phyloP scores from a whole-genome alignment of 2,329 filamentous ascomycete genomes.

The Arthrobotrys iridis region DNA sequence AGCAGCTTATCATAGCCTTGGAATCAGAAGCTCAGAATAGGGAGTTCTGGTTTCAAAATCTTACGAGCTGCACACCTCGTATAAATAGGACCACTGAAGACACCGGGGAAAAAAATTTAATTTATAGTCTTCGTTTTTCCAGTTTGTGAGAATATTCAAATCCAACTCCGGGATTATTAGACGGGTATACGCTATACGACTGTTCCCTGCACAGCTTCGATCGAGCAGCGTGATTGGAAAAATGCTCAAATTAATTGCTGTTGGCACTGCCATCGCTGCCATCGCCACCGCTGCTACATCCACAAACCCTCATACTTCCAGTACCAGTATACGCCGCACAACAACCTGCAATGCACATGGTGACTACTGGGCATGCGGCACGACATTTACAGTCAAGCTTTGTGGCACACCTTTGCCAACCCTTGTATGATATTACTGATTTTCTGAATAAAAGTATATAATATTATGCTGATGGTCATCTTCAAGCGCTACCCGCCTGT shows the following conservation, averaged over 20 bases:
- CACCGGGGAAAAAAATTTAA: too few species aligned
- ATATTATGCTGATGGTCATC: not conserved
- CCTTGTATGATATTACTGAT: not conserved
- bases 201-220: too few species aligned
- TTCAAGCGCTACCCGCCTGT: constrained; percentile 15
- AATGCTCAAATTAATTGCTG: not conserved
- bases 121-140: too few species aligned
- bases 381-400: constrained; percentile 2
- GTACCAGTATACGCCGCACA: not conserved
- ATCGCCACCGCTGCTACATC: not conserved
- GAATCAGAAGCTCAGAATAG: too few species aligned
- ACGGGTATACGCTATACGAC: too few species aligned
- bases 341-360: not conserved
- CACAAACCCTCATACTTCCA: not conserved
- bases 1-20: too few species aligned
- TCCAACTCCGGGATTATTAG: too few species aligned
- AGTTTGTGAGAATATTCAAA: too few species aligned
- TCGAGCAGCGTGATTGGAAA: too few species aligned
- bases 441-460: not conserved
- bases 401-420: not conserved
- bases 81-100: too few species aligned
- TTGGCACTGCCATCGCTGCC: not conserved
- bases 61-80: too few species aligned
- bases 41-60: too few species aligned
- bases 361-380: constrained; percentile 11